A percentile compares a stretch with the other conserved stretches of the same genome.
Evolutionary conservation across 345 rosid species (phyloP).

Genomic region (Heritiera littoralis): DNA sequence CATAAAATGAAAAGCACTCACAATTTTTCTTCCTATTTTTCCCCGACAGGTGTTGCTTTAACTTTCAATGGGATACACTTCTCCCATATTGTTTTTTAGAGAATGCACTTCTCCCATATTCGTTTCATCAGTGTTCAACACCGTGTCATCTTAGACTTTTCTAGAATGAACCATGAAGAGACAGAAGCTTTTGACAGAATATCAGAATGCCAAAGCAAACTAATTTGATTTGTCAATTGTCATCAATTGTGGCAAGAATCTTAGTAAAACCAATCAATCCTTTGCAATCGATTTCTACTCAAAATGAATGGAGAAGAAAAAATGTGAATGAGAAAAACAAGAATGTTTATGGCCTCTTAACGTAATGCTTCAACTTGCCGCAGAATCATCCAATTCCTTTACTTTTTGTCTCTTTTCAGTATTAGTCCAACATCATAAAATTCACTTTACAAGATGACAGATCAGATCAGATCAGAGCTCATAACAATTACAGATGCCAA

Average conservation of each 20-base stretch:
- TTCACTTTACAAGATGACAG: background rate
- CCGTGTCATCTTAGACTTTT: constrained; percentile 49
- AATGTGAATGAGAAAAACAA: background rate
- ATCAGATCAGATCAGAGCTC: background rate
- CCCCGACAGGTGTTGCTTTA: constrained; percentile 44
- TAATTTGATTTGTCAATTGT: background rate
- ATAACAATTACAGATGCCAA: background rate
- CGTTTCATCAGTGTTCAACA: constrained; percentile 46
- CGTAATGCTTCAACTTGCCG: background rate
- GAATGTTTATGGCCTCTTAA: background rate
- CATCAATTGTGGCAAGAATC: background rate
- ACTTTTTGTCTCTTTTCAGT: background rate
- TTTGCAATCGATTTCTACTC: background rate
- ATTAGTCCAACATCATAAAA: background rate
- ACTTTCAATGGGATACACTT: constrained; percentile 27
- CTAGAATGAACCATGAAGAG: constrained; percentile 18
- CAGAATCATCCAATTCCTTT: background rate
- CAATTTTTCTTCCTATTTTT: constrained; percentile 7
- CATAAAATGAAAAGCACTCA: background rate
- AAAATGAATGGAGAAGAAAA: background rate
- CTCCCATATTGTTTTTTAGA: constrained; percentile 14
- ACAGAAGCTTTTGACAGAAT: background rate
- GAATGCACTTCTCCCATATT: constrained; percentile 54
- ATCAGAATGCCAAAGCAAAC: background rate
- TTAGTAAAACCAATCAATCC: background rate